Conservation (phyloP, 257 asterid genomes). For the Coffea eugenioides region DNA sequence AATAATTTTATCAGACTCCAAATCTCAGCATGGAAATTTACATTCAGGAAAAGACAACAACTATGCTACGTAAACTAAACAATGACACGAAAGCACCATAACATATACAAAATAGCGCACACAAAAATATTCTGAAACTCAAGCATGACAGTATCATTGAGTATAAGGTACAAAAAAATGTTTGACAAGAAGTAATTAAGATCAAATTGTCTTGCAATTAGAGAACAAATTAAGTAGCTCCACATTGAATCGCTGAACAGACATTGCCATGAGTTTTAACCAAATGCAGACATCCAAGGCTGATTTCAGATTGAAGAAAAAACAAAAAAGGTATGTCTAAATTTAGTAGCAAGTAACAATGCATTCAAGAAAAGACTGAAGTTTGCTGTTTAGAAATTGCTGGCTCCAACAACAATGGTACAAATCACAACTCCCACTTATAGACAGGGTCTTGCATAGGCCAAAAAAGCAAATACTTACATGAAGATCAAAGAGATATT, state of each 20-base stretch:
- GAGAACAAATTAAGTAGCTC: not conserved
- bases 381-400: not conserved
- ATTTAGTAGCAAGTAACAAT: not conserved
- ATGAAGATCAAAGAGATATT: slow-evolving; percentile 59
- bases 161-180: not conserved
- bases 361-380: not conserved
- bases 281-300: not conserved
- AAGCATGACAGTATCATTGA: not conserved
- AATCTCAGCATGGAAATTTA: not conserved
- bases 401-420: not conserved
- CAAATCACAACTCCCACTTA: not conserved
- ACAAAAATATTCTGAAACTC: not conserved
- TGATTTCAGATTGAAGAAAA: not conserved
- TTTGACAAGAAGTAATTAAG: not conserved
- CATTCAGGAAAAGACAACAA: not conserved
- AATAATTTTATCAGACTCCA: not conserved
- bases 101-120: no score
- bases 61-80: not conserved
- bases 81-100: not conserved
- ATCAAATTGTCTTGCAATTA: not conserved
- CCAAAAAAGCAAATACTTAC: slow-evolving; percentile 43
- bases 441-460: not conserved
- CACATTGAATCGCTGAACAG: not conserved
- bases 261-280: not conserved
- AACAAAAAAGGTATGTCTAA: not conserved